These are phyloP conservation scores for Avena sativa DNA, from an alignment of 176 grass and related monocot species.

Conservation along the genomic window DNA sequence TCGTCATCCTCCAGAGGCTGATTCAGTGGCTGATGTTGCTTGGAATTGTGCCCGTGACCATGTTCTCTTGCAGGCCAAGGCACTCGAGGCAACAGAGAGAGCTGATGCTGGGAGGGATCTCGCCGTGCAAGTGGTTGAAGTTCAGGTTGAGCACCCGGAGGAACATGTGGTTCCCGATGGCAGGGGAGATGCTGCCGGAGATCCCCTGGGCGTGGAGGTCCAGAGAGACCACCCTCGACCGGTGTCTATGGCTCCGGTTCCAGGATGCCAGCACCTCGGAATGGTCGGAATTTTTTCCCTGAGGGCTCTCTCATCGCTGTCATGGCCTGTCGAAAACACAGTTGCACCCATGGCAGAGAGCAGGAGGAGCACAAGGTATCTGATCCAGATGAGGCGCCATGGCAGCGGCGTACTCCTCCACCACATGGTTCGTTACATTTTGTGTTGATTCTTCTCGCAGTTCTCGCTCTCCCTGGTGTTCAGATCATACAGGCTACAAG, in stretches of 20 bases:
- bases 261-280: slow-evolving; percentile 7
- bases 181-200: background rate
- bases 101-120: slow-evolving; percentile 34
- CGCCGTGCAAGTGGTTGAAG: background rate
- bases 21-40: slow-evolving; percentile 33
- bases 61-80: background rate
- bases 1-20: background rate
- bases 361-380: background rate
- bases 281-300: background rate
- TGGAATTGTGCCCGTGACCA: slow-evolving; percentile 3
- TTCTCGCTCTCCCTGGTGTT: background rate
- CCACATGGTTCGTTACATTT: background rate
- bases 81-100: background rate
- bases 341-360: background rate
- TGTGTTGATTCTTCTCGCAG: background rate
- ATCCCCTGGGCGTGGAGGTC: slow-evolving; percentile 1
- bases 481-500: background rate
- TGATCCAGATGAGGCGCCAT: background rate
- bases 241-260: background rate
- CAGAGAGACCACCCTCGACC: background rate
- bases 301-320: background rate
- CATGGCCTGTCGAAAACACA: background rate
- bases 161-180: slow-evolving; percentile 5
- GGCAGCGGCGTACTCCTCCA: background rate
- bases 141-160: background rate